A percentile compares a stretch with the other conserved stretches of the same genome.
Evolutionary conservation across 768 basidiomycete species (phyloP).

Genomic region (Chalciporus chontae): DNA sequence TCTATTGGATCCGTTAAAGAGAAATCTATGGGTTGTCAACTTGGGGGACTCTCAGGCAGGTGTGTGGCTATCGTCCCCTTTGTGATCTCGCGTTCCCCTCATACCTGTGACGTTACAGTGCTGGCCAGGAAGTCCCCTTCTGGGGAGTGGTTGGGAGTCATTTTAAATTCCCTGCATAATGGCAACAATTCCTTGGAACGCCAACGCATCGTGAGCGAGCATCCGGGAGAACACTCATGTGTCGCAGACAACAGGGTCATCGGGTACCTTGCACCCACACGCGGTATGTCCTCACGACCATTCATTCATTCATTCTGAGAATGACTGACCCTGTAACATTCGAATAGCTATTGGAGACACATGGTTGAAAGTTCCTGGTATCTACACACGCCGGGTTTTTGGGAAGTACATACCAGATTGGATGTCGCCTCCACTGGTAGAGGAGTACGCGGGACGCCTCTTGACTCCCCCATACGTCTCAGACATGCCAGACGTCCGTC

Average conservation of each 20-base stretch:
- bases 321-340: constrained; percentile 14
- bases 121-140: constrained; percentile 20
- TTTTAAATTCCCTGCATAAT: constrained; percentile 31
- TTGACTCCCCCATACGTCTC: constrained; percentile 48
- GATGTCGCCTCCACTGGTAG: constrained; percentile 14
- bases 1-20: constrained; percentile 26
- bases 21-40: constrained; percentile 33
- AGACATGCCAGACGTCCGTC: constrained; percentile 37
- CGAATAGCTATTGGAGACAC: constrained; percentile 33
- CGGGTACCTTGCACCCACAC: constrained; percentile 38
- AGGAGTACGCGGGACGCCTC: constrained; percentile 32
- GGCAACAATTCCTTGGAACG: constrained; percentile 26
- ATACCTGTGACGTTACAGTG: constrained; percentile 11
- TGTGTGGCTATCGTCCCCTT: constrained; percentile 4
- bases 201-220: constrained; percentile 28
- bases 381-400: constrained; percentile 33
- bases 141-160: constrained; percentile 18
- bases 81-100: background rate
- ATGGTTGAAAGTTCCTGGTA: constrained; percentile 32
- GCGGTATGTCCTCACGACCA: constrained; percentile 25
- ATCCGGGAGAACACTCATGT: constrained; percentile 29
- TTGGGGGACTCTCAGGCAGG: constrained; percentile 36
- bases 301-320: background rate
- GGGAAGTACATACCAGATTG: constrained; percentile 23
- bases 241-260: constrained; percentile 32